Evolutionary conservation across 1,284 basidiomycete species (phyloP), one percentile per base, ranked within the genome.

Genomic region (Cutaneotrichosporon sp.): DNA sequence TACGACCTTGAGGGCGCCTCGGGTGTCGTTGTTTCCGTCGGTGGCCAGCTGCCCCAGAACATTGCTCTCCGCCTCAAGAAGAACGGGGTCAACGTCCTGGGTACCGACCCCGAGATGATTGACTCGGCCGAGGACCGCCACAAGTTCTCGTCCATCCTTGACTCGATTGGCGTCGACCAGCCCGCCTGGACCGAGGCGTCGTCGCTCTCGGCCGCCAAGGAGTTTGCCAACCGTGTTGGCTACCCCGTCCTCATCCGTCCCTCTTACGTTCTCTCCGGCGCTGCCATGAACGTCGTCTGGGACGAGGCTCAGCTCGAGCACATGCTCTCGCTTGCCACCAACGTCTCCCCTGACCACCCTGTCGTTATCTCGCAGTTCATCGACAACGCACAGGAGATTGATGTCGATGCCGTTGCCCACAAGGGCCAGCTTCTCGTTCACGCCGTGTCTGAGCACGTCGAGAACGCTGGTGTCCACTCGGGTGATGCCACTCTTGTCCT

Each of bases 291-390:
- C 76, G 93, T 98, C 48, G 92, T 98, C 31, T 89, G 88, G 75
- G 90, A 96, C 73, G 91, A 94, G 74, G 81, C 86, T 16, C 80
- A 84, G 9, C 80, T 99, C 42, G 87, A 94, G 64, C 86, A 96
- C 77, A 91, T 91, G 67, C 83, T 99, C 41, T 92, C 91, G 14
- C 88, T 89, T 11, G 96, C 96, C 11, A 90, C 96, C 39, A 84
- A 88, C 54, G 94, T 98, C 56, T 98, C 96, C 10, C 92, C 92
- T 39, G 83, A 96, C 34, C 91, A 98, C 78, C 96, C 96, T 3
- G 94, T 97, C 64, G 94, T 98, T 64, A 86, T 98, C 70, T 91
- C 92, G 64, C 97, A 98, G 77, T 98, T 97, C 81, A 99, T 99
- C 68, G 90, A 93, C 74, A 85, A 87, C 58, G 93, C 94, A 6